These are phyloP conservation scores for Phytophthora hybrid DNA, from an alignment of 352 stramenopile species.

Conservation along the genomic window DNA sequence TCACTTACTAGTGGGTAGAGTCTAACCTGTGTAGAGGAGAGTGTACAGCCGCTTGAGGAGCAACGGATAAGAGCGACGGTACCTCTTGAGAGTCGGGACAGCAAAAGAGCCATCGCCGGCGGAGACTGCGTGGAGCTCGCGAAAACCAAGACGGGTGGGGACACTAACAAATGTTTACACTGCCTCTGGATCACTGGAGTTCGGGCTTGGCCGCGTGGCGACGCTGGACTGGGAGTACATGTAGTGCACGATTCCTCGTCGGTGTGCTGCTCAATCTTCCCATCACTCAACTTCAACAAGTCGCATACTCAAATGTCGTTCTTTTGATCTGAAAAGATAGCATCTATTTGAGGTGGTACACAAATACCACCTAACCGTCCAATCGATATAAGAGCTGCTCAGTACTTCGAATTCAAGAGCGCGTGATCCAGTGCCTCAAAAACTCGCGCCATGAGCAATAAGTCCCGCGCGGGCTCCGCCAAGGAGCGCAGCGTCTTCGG, in stretches of 20 bases:
- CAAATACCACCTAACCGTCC: background rate
- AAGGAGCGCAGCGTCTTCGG: slow-evolving; percentile 91
- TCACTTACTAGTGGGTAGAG: too few species aligned
- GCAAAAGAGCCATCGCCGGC: slow-evolving; percentile 20
- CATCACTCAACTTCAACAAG: too few species aligned
- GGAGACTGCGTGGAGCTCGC: background rate
- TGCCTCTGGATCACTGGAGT: background rate
- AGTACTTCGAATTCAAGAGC: slow-evolving; percentile 15
- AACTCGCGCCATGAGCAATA: slow-evolving; percentile 46
- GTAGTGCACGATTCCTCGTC: too few species aligned
- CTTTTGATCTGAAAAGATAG: too few species aligned
- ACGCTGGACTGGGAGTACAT: too few species aligned
- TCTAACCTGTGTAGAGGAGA: background rate
- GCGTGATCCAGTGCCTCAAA: slow-evolving; percentile 21
- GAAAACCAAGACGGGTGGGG: background rate
- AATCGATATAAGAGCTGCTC: slow-evolving; percentile 1
- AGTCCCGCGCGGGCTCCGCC: slow-evolving; percentile 66
- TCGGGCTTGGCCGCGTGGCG: too few species aligned
- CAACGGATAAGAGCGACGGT: slow-evolving; percentile 6
- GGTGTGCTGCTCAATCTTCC: too few species aligned
- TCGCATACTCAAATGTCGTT: too few species aligned
- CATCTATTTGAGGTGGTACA: background rate
- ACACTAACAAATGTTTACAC: background rate
- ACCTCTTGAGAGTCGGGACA: slow-evolving; percentile 8
- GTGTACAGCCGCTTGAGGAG: background rate